Base-by-base conservation (phyloP, 805 yeast genomes). In the Wickerhamomyces xylosicus region DNA sequence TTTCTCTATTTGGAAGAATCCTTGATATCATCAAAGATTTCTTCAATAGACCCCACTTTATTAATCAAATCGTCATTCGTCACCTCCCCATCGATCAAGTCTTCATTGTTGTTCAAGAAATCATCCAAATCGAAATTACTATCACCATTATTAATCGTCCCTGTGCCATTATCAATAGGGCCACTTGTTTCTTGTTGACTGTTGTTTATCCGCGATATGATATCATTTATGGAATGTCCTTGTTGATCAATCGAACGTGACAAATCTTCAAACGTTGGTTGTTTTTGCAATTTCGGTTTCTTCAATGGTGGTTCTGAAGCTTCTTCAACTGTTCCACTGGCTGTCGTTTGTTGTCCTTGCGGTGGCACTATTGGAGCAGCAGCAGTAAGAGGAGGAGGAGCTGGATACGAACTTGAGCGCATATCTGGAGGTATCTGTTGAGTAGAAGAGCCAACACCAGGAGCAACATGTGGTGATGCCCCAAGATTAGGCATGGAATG, bases 221-320 rank as follows among this genome's bases (percentile, higher is more conserved):
- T 37, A 19, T 54, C 57, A 33, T 54, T 48, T n/a, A 54, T 48
- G 8, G 45, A 44, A 17, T 47, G 49, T 1, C 50, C 58, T 31
- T 54, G 57, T 34, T 47, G 48, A 17, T 50, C 55, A 34, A 54
- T 48, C 2, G 54, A 40, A 33, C 43, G 44, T 2, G 53, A 38
- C 4, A 53, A 36, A 5, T 42, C 47, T 25, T 50, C 47, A 32
- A 46, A 33, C 17, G 45, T 40, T 10, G 47, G 47, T 11, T 40
- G 41, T 2, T 35, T 11, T 1, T 19, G 25, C 8, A 43, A 9
- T 15, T 16, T 21, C 3, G 43, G 45, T 31, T 39, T 39, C 19
- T n/a, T n/a, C 9, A 34, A 17, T 10, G 31, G 28, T 3, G 34
- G 21, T 25, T 6, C 32, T 15, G 31, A 5, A 31, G 11, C 14